Evolutionary conservation across 2,329 filamentous ascomycete species (phyloP).

Genomic region (Paecilomyces fulvus): DNA sequence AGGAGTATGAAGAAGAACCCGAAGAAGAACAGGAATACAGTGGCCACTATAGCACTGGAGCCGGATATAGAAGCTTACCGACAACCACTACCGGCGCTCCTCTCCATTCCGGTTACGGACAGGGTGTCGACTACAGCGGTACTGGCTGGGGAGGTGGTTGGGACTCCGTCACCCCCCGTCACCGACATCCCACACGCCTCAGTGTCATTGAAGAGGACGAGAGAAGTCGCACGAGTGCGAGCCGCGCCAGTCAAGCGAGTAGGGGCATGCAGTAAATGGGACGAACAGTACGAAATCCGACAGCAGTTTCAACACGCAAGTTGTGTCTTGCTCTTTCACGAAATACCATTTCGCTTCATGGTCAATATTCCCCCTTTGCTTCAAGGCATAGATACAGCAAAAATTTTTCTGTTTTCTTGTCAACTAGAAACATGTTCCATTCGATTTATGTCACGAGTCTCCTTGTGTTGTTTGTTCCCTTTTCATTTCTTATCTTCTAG

Average conservation of each 20-base stretch:
- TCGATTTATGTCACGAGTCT: slow-evolving; percentile 2
- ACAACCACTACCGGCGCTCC: slow-evolving; percentile 17
- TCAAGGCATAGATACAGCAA: background rate
- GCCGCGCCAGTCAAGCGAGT: slow-evolving; percentile 57
- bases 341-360: background rate
- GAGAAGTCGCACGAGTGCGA: slow-evolving; percentile 56
- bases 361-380: background rate
- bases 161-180: slow-evolving; percentile 62
- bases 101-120: slow-evolving; percentile 21
- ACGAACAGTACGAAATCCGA: background rate
- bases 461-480: slow-evolving; percentile 3
- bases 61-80: slow-evolving; percentile 16
- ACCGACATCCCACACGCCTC: slow-evolving; percentile 79
- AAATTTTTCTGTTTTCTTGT: slow-evolving; percentile 2
- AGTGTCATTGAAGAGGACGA: slow-evolving; percentile 85
- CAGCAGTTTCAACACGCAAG: background rate
- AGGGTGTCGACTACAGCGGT: slow-evolving; percentile 56
- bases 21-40: slow-evolving; percentile 41
- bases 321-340: background rate
- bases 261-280: slow-evolving; percentile 22
- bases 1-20: slow-evolving; percentile 46
- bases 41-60: slow-evolving; percentile 31
- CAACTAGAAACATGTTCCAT: slow-evolving; percentile 3
- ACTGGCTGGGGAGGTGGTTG: slow-evolving; percentile 62
- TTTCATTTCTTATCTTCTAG: slow-evolving; percentile 1